Evolutionary conservation across 2,329 filamentous ascomycete genomes (phyloP).

Genomic region (Thermochaetoides dissita): DNA sequence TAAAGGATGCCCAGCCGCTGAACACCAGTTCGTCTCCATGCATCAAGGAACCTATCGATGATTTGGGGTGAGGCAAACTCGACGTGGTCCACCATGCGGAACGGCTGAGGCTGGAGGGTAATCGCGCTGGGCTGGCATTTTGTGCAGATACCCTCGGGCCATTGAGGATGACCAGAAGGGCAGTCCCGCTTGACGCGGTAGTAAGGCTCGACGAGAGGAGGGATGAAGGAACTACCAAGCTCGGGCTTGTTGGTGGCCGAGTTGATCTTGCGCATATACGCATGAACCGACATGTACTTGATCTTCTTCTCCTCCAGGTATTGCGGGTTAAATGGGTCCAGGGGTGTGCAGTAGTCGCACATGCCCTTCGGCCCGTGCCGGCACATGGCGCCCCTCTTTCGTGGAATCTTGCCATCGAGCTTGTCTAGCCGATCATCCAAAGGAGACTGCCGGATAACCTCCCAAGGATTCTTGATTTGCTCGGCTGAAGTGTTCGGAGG

Average conservation of each 20-base stretch:
- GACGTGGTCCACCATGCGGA: conserved; percentile 95
- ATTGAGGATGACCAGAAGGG: conserved; percentile 81
- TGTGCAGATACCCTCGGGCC: conserved; percentile 93
- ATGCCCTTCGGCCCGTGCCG: conserved; percentile 92
- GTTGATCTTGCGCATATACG: conserved; percentile 88
- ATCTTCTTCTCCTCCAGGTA: conserved; percentile 94
- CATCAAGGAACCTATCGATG: conserved; percentile 79
- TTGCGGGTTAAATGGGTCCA: conserved; percentile 82
- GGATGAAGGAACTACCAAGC: conserved; percentile 86
- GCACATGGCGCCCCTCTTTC: conserved; percentile 71
- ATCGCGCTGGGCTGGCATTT: conserved; percentile 98
- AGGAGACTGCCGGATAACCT: conserved; percentile 73
- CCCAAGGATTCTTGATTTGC: conserved; percentile 80
- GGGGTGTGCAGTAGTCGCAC: conserved; percentile 97
- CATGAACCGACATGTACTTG: conserved; percentile 95
- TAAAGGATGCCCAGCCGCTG: conserved; percentile 87
- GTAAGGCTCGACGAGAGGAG: conserved; percentile 82
- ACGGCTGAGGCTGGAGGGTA: conserved; percentile 81
- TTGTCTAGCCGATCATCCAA: conserved; percentile 80
- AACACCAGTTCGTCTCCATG: conserved; percentile 73
- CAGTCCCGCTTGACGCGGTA: conserved; percentile 81
- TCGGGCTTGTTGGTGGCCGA: conserved; percentile 93
- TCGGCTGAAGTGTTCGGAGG: conserved; percentile 36
- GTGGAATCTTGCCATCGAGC: conserved; percentile 75
- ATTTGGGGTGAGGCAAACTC: conserved; percentile 79